Percentiles rank a stretch among this genome's conserved stretches.
These are phyloP conservation scores for Brassica carinata DNA, from an alignment of 345 rosid species.

Conservation along the genomic window DNA sequence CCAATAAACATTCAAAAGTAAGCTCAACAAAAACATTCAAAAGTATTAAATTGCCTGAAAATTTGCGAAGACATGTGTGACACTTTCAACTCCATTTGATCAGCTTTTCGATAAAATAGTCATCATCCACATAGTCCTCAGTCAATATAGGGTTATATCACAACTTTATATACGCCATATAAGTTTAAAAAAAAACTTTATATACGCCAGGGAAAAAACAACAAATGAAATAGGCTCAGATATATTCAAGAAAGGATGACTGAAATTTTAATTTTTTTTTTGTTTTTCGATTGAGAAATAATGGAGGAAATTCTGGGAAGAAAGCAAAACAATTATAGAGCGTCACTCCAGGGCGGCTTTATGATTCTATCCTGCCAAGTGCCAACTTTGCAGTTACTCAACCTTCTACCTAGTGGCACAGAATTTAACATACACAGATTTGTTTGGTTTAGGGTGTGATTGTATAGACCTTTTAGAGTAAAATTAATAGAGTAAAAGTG, in stretches of 20 bases:
- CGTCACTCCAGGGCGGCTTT: slow-evolving; percentile 42
- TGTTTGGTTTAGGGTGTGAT: no score
- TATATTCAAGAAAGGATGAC: neutral
- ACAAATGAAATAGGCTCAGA: no score
- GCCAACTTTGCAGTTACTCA: slow-evolving; percentile 39
- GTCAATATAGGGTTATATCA: slow-evolving; percentile 26
- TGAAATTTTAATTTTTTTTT: neutral
- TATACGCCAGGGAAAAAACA: neutral
- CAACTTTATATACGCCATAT: slow-evolving; percentile 19
- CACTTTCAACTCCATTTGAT: slow-evolving; percentile 35
- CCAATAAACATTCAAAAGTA: neutral
- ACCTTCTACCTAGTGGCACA: slow-evolving; percentile 35
- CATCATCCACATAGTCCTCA: slow-evolving; percentile 41
- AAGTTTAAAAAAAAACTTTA: no score
- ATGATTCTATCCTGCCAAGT: slow-evolving; percentile 35
- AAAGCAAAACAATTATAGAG: slow-evolving; percentile 41
- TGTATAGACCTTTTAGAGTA: no score
- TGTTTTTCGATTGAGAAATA: slow-evolving; percentile 6
- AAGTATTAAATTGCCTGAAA: slow-evolving; percentile 21
- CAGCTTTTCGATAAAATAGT: slow-evolving; percentile 44
- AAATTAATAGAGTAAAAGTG: no score
- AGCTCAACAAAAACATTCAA: neutral
- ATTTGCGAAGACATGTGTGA: slow-evolving; percentile 29
- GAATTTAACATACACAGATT: slow-evolving; percentile 30
- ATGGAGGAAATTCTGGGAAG: slow-evolving; percentile 19